Base-by-base conservation (phyloP, 2,329 filamentous ascomycete species). In the Thermoascus crustaceus region DNA sequence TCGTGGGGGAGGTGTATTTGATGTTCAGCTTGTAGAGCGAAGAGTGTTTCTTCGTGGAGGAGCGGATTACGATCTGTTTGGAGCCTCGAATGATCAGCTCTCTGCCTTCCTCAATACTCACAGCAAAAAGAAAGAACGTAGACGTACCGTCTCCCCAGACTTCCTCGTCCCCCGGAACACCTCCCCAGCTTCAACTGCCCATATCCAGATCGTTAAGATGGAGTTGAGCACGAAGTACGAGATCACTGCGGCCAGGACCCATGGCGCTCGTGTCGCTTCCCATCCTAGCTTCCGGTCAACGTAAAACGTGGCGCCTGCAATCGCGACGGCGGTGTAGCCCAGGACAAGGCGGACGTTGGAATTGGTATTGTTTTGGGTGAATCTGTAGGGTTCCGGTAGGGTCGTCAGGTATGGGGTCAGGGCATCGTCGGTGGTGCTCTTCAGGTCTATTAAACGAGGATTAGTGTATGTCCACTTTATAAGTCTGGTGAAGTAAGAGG, bases 361-460 rank as follows among this genome's bases (percentile, higher is more conserved):
- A 31, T 91, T 78, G 39, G 65, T 73, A 66, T 96, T 82, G 45
- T 83, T 80, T 64, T 94, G 87, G 44, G 68, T 75, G 71, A 95
- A 95, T 47, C 57, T 55, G 45, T 63, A 64, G 13, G 63, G 61
- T 13, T 59, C 54, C 73, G 80, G 58, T n/a, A 96, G 78, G 20
- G 79, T 84, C 64, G 85, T 89, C 44, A 98, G 79, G 69, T 96
- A 96, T 66, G 91, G 87, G 40, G 84, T 79, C 41, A 98, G 80
- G 38, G 88, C 86, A 66, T 98, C 91, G 67, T 98, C 91, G 47
- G 85, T 86, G 24, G 88, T 93, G 68, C 91, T 94, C 66, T 96
- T 96, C 45, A 98, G 81, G 60, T 96, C 91, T 94, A 57, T 14
- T 20, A 38, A 21, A 14, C 35, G 35, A 21, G 38, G 41, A 22